phyloP scores from a whole-genome alignment of 768 basidiomycete species.

The Termitomyces sp. region DNA sequence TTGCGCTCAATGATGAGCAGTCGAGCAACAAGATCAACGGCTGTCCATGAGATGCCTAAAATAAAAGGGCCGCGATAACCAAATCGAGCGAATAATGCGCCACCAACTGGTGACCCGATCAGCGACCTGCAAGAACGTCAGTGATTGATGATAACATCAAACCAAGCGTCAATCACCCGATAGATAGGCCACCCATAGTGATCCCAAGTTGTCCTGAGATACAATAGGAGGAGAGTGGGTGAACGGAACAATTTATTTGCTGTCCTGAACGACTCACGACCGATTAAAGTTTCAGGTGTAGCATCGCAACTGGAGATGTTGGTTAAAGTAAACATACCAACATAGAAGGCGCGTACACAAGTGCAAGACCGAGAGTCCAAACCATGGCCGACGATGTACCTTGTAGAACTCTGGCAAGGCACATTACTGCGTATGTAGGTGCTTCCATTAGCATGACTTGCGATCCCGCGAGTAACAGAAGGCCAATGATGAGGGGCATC shows the following conservation, averaged over 20 bases:
- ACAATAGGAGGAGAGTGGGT: neutral
- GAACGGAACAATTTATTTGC: neutral
- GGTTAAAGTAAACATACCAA: neutral
- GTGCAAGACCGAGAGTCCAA: conserved; percentile 57
- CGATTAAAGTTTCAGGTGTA: conserved; percentile 40
- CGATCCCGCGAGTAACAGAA: conserved; percentile 43
- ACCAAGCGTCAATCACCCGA: conserved; percentile 32
- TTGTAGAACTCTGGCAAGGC: conserved; percentile 51
- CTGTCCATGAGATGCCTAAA: conserved; percentile 38
- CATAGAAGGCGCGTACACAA: conserved; percentile 32
- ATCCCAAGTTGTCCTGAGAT: conserved; percentile 50
- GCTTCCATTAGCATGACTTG: conserved; percentile 63
- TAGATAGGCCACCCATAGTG: conserved; percentile 50
- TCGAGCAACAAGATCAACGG: conserved; percentile 47
- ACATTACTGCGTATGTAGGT: conserved; percentile 50
- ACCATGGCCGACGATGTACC: conserved; percentile 56
- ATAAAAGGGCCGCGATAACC: conserved; percentile 60
- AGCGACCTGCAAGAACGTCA: conserved; percentile 29
- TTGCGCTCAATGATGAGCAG: conserved; percentile 53
- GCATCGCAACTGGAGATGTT: conserved; percentile 42
- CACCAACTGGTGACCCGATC: conserved; percentile 54
- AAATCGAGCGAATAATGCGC: conserved; percentile 44
- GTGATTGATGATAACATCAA: conserved; percentile 6
- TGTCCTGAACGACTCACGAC: conserved; percentile 30
- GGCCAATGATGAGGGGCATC: conserved; percentile 43